These are phyloP conservation scores for Hypomontagnella submonticulosa DNA, from an alignment of 495 filamentous ascomycete genomes.

Conservation along the genomic window DNA sequence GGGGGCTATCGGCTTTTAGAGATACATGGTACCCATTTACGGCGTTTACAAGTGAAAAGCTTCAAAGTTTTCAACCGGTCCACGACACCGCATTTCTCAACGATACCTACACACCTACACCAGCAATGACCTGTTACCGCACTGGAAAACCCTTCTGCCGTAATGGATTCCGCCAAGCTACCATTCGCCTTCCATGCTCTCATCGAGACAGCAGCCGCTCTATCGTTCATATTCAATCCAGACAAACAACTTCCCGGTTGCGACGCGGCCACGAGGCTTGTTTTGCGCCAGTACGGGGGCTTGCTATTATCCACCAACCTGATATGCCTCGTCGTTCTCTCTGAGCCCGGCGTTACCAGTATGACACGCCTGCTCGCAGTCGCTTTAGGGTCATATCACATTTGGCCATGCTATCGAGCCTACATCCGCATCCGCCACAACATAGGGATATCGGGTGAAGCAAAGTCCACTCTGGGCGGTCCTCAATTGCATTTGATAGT, in stretches of 20 bases:
- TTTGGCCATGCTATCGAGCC: constrained; percentile 54
- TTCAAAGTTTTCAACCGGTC: neutral
- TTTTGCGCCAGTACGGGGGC: constrained; percentile 55
- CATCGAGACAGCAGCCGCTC: constrained; percentile 43
- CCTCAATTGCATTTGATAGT: constrained; percentile 29
- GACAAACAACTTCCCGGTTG: constrained; percentile 47
- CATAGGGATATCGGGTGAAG: neutral
- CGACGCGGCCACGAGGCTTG: constrained; percentile 47
- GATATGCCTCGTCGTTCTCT: constrained; percentile 39
- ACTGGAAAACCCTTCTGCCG: neutral
- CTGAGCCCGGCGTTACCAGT: constrained; percentile 32
- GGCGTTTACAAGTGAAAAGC: neutral
- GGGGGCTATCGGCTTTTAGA: constrained; percentile 10
- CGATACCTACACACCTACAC: neutral
- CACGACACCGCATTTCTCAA: neutral
- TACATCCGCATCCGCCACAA: constrained; percentile 31
- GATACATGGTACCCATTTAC: neutral
- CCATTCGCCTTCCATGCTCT: constrained; percentile 44
- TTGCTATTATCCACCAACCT: constrained; percentile 52
- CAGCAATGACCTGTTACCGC: neutral
- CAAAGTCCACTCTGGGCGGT: constrained; percentile 21
- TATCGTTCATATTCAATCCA: constrained; percentile 47
- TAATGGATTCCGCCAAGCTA: constrained; percentile 34
- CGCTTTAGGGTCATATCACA: constrained; percentile 53
- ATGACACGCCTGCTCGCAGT: constrained; percentile 37